These are phyloP conservation scores for Hypoxylon fragiforme DNA, from an alignment of 495 filamentous ascomycete species.

Conservation along the genomic window DNA sequence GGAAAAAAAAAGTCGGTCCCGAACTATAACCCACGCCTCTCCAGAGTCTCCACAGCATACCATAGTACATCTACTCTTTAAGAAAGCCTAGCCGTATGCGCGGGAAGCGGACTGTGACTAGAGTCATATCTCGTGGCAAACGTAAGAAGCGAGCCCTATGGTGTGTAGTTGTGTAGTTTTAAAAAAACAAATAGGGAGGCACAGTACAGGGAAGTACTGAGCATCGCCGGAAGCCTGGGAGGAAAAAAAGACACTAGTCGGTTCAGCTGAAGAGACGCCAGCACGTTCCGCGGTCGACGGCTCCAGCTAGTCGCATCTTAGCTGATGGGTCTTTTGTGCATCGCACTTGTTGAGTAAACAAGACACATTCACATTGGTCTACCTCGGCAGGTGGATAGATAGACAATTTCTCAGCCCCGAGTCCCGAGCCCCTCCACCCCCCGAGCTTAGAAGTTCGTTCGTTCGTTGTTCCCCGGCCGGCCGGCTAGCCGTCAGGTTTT, in stretches of 20 bases:
- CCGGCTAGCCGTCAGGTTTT: too few relatives aligned
- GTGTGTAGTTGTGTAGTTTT: too few relatives aligned
- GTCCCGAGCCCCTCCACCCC: too few relatives aligned
- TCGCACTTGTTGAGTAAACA: neutral
- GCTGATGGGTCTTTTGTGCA: neutral
- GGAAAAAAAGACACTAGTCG: too few relatives aligned
- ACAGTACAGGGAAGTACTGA: neutral
- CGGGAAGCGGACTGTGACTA: neutral
- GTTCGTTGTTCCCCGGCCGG: too few relatives aligned
- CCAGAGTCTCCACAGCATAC: neutral
- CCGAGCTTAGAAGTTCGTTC: too few relatives aligned
- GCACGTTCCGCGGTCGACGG: neutral
- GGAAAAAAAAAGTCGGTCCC: neutral
- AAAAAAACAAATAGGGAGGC: too few relatives aligned
- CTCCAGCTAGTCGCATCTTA: neutral
- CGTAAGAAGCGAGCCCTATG: neutral
- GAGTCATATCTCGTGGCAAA: neutral
- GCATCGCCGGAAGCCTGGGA: neutral
- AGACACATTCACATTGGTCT: neutral
- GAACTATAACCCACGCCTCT: too few relatives aligned
- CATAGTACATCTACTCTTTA: neutral
- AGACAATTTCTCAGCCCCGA: too few relatives aligned
- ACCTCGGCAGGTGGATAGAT: too few relatives aligned
- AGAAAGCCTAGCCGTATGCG: neutral
- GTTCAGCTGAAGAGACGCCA: neutral